Evolutionary conservation across 345 rosid genomes (phyloP).

Genomic region (Eucalyptus erythrocorys): DNA sequence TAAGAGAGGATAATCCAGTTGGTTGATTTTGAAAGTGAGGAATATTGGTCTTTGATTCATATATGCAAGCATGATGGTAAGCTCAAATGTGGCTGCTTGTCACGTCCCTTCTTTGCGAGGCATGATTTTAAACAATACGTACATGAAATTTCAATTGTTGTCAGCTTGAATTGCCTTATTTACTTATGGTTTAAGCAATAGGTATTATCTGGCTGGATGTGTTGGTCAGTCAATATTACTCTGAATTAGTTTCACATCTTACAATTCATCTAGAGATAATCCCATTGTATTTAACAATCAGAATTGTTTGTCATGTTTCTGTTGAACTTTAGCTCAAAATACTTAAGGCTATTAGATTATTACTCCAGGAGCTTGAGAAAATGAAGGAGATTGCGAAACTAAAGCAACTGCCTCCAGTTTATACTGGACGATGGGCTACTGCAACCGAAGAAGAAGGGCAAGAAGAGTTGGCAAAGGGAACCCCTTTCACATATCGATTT

Average conservation of each 20-base stretch:
- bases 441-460: slow-evolving; percentile 55
- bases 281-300: background rate
- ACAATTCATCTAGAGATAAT: background rate
- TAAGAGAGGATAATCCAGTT: background rate
- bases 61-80: background rate
- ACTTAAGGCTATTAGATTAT: background rate
- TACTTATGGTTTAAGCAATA: background rate
- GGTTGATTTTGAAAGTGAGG: background rate
- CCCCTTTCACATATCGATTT: slow-evolving; percentile 70
- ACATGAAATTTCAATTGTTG: background rate
- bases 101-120: background rate
- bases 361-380: slow-evolving; percentile 71
- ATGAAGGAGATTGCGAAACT: slow-evolving; percentile 81
- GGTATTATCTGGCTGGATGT: background rate
- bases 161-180: background rate
- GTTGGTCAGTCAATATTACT: background rate
- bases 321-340: background rate
- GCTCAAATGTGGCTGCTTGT: background rate
- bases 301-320: background rate
- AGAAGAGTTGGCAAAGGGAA: slow-evolving; percentile 75
- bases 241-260: background rate
- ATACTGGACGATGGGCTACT: slow-evolving; percentile 79
- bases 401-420: slow-evolving; percentile 74
- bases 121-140: background rate
- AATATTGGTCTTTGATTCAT: background rate